Base-by-base conservation (phyloP, 2,329 filamentous ascomycete genomes). In the Monosporascus sp. region DNA sequence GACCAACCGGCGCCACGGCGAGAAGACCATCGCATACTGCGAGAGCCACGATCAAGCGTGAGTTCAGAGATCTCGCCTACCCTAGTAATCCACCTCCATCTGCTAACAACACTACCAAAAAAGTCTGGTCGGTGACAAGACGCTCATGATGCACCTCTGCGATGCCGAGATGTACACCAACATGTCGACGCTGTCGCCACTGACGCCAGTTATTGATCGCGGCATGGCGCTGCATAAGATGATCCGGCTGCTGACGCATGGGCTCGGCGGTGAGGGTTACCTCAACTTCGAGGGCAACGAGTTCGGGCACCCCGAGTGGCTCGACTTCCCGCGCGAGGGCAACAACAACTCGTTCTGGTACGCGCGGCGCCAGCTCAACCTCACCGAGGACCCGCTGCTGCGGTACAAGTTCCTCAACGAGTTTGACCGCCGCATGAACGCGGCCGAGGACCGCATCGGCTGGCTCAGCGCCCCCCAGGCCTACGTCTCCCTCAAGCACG, bases 211-310 rank as follows among this genome's bases (percentile, higher is more conserved):
- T 58, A 96, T 99, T 68, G 87, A 95, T 64, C 86, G 94, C 49
- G 94, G 94, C 51, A 88, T 99, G 77, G 83, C 89, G 4, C 77
- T 99, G 38, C 94, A 99, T 80, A 99, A 99, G 78, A 88, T 99
- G 88, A 97, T 99, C 65, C 88, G 94, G 15, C 83, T 99, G 17
- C 77, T 99, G 58, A 97, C 94, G 1, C 93, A 99, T 68, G 83
- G 80, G 43, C 82, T 99, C 17, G 94, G 94, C 55, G 94, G 94
- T 52, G 94, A 99, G 72, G 94, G 93, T 40, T 99, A 96, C 68
- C 87, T 99, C 51, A 99, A 97, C 76, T 99, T 99, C 64, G 92
- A 97, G 74, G 94, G 94, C 56, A 99, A 99, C 72, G 94, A 99
- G 72, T 99, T 99, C 66, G 94, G 94, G 1, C 94, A 99, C 68